Evolutionary conservation across 169 alveolate species (phyloP).

Genomic region (Eimeria necatrix): DNA sequence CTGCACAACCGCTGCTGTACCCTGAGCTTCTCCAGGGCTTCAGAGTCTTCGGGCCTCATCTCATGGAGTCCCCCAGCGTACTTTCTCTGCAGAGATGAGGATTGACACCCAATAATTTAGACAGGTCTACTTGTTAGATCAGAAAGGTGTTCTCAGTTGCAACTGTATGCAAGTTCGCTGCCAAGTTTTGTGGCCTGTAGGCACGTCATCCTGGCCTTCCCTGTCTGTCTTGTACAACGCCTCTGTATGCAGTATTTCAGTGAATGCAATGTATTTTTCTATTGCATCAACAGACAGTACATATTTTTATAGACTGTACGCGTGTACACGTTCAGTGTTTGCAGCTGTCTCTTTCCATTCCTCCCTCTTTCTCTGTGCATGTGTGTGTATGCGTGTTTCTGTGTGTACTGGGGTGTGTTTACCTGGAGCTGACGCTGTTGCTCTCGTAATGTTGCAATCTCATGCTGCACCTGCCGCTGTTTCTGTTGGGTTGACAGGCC

Average conservation of each 20-base stretch:
- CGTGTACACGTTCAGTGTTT: background rate
- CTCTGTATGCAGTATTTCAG: background rate
- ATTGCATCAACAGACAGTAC: no score
- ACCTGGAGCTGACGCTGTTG: constrained; percentile 58
- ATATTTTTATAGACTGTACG: background rate
- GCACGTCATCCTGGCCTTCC: background rate
- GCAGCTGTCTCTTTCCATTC: no score
- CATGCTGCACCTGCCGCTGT: constrained; percentile 58
- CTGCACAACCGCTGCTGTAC: constrained; percentile 57
- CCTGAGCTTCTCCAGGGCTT: constrained; percentile 23
- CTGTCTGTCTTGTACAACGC: background rate
- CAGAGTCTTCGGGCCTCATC: constrained; percentile 22
- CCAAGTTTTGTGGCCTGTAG: background rate
- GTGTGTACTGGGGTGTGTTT: background rate
- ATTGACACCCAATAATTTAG: background rate
- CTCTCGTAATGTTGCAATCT: constrained; percentile 20
- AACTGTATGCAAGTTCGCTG: background rate
- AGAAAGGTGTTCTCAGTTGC: no score
- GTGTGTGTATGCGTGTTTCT: background rate
- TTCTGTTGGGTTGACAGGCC: constrained; percentile 42
- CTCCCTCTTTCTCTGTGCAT: background rate
- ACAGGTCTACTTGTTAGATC: no score
- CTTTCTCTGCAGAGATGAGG: constrained; percentile 37
- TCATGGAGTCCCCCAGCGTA: constrained; percentile 19
- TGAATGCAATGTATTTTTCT: background rate